These are phyloP conservation scores for Chrysoporthe cubensis DNA, from an alignment of 2,329 filamentous ascomycete genomes.

Conservation along the genomic window DNA sequence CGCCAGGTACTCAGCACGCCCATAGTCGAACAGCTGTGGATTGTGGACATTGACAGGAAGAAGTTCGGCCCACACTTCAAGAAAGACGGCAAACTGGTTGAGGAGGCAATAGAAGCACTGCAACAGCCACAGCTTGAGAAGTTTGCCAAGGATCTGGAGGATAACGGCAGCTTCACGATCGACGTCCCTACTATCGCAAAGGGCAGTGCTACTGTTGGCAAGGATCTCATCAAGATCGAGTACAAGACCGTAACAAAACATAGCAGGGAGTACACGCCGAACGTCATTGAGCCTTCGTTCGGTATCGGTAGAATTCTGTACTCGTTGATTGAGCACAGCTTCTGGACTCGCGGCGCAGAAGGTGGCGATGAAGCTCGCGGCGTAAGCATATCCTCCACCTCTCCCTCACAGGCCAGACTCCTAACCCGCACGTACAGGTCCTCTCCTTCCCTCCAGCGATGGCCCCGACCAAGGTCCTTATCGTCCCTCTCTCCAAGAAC, in stretches of 20 bases:
- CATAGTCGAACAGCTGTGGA: slow-evolving; percentile 81
- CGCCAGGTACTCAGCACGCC: slow-evolving; percentile 81
- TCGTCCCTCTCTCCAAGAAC: slow-evolving; percentile 86
- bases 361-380: slow-evolving; percentile 82
- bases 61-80: slow-evolving; percentile 95
- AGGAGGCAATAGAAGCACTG: slow-evolving; percentile 72
- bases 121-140: slow-evolving; percentile 82
- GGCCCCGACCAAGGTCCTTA: slow-evolving; percentile 93
- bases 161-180: slow-evolving; percentile 75
- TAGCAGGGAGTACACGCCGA: slow-evolving; percentile 88
- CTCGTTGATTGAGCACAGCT: slow-evolving; percentile 89
- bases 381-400: slow-evolving; percentile 58
- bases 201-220: slow-evolving; percentile 78
- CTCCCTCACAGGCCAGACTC: not conserved
- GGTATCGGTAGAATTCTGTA: slow-evolving; percentile 96
- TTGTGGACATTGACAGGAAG: slow-evolving; percentile 89
- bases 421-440: slow-evolving; percentile 53
- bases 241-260: slow-evolving; percentile 83
- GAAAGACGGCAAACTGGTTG: slow-evolving; percentile 87
- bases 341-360: slow-evolving; percentile 78
- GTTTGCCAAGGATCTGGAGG: slow-evolving; percentile 73
- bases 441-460: slow-evolving; percentile 64
- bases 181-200: slow-evolving; percentile 69
- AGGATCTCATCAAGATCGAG: slow-evolving; percentile 82
- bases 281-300: slow-evolving; percentile 96